A percentile compares a stretch with the other conserved stretches of the same genome.
These are phyloP conservation scores for Saussurea involucrata DNA, from an alignment of 129 eudicot genomes.

Conservation along the genomic window DNA sequence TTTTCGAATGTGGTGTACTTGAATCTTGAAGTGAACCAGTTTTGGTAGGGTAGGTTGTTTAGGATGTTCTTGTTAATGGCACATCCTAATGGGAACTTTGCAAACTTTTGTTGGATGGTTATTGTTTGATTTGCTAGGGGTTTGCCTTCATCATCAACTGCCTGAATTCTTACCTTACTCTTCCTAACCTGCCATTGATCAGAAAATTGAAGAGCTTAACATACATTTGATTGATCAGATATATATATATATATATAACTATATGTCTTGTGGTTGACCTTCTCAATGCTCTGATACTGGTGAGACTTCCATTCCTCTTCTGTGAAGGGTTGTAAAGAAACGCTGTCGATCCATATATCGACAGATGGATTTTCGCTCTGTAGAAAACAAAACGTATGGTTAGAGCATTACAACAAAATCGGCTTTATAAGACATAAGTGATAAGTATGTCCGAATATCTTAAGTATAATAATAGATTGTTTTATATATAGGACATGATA, in stretches of 20 bases:
- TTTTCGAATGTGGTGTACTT: slow-evolving; percentile 52
- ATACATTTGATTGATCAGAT: neutral
- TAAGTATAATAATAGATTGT: no score
- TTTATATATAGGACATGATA: no score
- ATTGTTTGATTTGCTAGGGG: slow-evolving; percentile 37
- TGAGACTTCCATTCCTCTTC: slow-evolving; percentile 66
- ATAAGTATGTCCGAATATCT: neutral
- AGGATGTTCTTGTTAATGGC: slow-evolving; percentile 53
- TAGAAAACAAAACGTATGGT: neutral
- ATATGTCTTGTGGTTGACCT: slow-evolving; percentile 28
- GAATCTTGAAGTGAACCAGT: slow-evolving; percentile 67
- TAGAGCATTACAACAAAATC: neutral
- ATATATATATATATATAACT: neutral
- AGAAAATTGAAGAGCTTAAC: neutral
- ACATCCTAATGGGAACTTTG: slow-evolving; percentile 53
- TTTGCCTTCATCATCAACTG: slow-evolving; percentile 31
- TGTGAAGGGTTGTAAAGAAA: slow-evolving; percentile 72
- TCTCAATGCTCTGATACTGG: slow-evolving; percentile 50
- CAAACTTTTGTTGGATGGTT: slow-evolving; percentile 25
- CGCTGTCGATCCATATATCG: slow-evolving; percentile 59
- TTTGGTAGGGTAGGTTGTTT: slow-evolving; percentile 40
- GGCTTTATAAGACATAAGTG: neutral
- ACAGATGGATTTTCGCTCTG: slow-evolving; percentile 42
- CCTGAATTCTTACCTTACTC: slow-evolving; percentile 50
- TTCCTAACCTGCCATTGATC: slow-evolving; percentile 34